Conservation (phyloP, 176 grass and related monocot genomes). For the Rhipidocladum racemiflorum region DNA sequence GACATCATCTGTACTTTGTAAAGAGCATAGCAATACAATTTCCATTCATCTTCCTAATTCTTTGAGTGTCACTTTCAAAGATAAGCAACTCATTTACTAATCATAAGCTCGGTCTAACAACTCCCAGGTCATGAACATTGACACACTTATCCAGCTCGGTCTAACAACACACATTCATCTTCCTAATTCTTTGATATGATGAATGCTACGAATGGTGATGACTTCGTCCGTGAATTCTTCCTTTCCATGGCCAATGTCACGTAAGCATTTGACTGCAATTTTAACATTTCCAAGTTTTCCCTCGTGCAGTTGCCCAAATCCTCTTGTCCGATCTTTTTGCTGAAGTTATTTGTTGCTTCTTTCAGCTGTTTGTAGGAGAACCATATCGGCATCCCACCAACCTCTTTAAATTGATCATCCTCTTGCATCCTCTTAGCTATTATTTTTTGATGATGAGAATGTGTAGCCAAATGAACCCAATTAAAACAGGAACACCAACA, state of each 20-base stretch:
- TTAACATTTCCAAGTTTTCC: constrained; percentile 50
- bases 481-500: constrained; percentile 24
- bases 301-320: constrained; percentile 71
- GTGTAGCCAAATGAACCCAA: constrained; percentile 34
- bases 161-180: too few relatives aligned
- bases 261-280: constrained; percentile 67
- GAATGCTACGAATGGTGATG: constrained; percentile 68
- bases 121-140: too few relatives aligned
- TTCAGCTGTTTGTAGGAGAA: constrained; percentile 64
- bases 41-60: too few relatives aligned
- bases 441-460: constrained; percentile 36
- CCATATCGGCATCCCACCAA: constrained; percentile 66
- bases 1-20: too few relatives aligned
- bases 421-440: constrained; percentile 36
- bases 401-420: constrained; percentile 56
- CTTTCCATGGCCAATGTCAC: constrained; percentile 59
- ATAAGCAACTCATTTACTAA: too few relatives aligned
- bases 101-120: too few relatives aligned
- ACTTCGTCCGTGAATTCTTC: constrained; percentile 84
- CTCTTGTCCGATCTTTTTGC: constrained; percentile 75
- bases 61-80: too few relatives aligned
- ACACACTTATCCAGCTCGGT: too few relatives aligned
- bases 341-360: constrained; percentile 74
- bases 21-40: too few relatives aligned
- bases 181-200: too few relatives aligned